Percentiles rank a stretch among this genome's conserved stretches.
These are phyloP conservation scores for Colletotrichum euphorbiae DNA, from an alignment of 2,329 filamentous ascomycete genomes.

Conservation along the genomic window DNA sequence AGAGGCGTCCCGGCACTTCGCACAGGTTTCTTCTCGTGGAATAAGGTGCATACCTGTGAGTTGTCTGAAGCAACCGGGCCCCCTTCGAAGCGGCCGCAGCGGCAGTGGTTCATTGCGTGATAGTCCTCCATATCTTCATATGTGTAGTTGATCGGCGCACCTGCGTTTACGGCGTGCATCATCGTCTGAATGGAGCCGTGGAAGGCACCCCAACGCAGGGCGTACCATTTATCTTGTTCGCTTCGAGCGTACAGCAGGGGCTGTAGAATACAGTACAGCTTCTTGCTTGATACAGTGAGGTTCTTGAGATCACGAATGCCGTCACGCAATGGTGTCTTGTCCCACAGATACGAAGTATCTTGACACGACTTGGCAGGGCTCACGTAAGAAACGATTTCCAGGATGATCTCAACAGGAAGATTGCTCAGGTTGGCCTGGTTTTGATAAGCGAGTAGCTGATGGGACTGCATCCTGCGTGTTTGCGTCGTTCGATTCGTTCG, in stretches of 20 bases:
- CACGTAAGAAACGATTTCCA: constrained; percentile 6
- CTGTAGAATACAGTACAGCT: neutral
- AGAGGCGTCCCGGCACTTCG: constrained; percentile 8
- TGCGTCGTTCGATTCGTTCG: no score
- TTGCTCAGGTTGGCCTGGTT: neutral
- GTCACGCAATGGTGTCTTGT: neutral
- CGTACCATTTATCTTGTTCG: constrained; percentile 16
- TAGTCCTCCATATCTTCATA: neutral
- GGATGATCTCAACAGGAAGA: neutral
- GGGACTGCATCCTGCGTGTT: neutral
- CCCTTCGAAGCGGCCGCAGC: neutral
- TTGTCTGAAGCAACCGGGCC: neutral
- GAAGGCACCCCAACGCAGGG: constrained; percentile 12
- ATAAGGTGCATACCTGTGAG: neutral
- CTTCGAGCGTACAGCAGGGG: constrained; percentile 2
- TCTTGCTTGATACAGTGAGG: neutral
- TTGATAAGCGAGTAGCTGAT: neutral
- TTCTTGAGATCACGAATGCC: constrained; percentile 16
- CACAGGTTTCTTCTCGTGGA: constrained; percentile 5
- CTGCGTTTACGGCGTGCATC: neutral
- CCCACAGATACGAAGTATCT: neutral
- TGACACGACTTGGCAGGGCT: neutral
- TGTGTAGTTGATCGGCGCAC: constrained; percentile 4
- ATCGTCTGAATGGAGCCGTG: neutral
- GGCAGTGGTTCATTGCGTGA: neutral